Base-by-base conservation (phyloP, 495 filamentous ascomycete species). In the Emericellopsis terricola region DNA sequence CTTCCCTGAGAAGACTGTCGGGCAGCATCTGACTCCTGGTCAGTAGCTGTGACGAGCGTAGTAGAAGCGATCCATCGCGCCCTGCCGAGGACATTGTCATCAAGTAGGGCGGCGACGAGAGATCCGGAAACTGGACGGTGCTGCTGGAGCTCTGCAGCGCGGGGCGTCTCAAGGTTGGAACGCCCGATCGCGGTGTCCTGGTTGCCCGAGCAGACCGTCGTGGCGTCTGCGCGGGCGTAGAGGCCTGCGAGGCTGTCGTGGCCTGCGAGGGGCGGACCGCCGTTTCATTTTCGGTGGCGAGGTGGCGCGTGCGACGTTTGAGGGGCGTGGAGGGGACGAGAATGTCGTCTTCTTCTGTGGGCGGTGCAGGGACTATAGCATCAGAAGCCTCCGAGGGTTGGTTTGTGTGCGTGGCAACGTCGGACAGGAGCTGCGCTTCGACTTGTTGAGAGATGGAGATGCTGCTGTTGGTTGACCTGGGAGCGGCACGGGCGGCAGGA, bases 1-100 rank as follows among this genome's bases (percentile, higher is more conserved):
- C 56, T 38, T 65, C 64, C 23, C 59, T 46, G 39, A 71, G 19
- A 40, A 74, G 42, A 44, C 66, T 72, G 27, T 69, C 65, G 19
- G 60, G 62, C 35, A 68, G 49, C 45, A 71, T 47, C 47, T 70
- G 59, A 31, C 60, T 68, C 28, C 49, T 50, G 3, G 55, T 60
- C 37, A 52, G 38, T 3, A 54, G 49, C 41, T 64, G 60, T 14
- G 59, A 60, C 15, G 56, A 62, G 24, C 19, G 13, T 23, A 17
- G 19, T 8, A 40, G 24, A 36, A 17, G n/a, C n/a, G n/a, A n/a
- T n/a, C n/a, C n/a, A n/a, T n/a, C n/a, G n/a, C n/a, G n/a, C n/a
- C n/a, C n/a, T n/a, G n/a, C n/a, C n/a, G n/a, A n/a, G n/a, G n/a
- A n/a, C n/a, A n/a, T 20, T 15, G 15, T 2, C n/a, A 19, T 17